Evolutionary conservation across 805 yeast genomes (phyloP).

Genomic region (Metschnikowia borealis): DNA sequence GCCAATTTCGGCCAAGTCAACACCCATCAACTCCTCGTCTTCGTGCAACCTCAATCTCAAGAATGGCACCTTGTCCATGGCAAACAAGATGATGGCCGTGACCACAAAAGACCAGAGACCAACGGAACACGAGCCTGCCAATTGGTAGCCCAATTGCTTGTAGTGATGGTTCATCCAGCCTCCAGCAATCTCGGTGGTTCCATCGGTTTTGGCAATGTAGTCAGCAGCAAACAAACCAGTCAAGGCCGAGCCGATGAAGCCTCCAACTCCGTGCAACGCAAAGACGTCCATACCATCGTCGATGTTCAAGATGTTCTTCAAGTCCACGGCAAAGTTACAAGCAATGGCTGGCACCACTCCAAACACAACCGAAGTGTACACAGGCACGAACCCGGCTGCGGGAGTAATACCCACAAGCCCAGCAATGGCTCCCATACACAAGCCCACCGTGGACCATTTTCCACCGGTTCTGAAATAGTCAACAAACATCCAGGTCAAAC

Average conservation of each 20-base stretch:
- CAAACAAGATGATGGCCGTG: slow-evolving; percentile 62
- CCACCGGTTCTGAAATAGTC: slow-evolving; percentile 84
- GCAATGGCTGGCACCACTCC: slow-evolving; percentile 33
- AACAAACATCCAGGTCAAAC: slow-evolving; percentile 88
- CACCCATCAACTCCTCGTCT: slow-evolving; percentile 85
- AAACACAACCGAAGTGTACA: slow-evolving; percentile 45
- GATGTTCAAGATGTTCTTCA: slow-evolving; percentile 65
- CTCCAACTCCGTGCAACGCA: slow-evolving; percentile 93
- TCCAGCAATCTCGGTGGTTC: slow-evolving; percentile 59
- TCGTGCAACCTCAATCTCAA: slow-evolving; percentile 76
- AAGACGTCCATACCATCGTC: slow-evolving; percentile 96
- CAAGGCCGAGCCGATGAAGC: slow-evolving; percentile 73
- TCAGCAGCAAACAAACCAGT: slow-evolving; percentile 93
- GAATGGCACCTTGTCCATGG: slow-evolving; percentile 74
- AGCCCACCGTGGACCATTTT: slow-evolving; percentile 90
- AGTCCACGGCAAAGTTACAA: slow-evolving; percentile 82
- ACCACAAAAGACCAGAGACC: slow-evolving; percentile 73
- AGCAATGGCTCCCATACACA: slow-evolving; percentile 90
- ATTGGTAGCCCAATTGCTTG: slow-evolving; percentile 81
- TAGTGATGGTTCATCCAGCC: slow-evolving; percentile 88
- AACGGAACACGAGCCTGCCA: slow-evolving; percentile 70
- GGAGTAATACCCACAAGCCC: slow-evolving; percentile 96
- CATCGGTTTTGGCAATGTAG: slow-evolving; percentile 82
- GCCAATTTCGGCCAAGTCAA: slow-evolving; percentile 87
- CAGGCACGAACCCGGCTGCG: slow-evolving; percentile 94